Conservation (phyloP, 2,329 filamentous ascomycete species). For the Teratosphaeria zuluensis region DNA sequence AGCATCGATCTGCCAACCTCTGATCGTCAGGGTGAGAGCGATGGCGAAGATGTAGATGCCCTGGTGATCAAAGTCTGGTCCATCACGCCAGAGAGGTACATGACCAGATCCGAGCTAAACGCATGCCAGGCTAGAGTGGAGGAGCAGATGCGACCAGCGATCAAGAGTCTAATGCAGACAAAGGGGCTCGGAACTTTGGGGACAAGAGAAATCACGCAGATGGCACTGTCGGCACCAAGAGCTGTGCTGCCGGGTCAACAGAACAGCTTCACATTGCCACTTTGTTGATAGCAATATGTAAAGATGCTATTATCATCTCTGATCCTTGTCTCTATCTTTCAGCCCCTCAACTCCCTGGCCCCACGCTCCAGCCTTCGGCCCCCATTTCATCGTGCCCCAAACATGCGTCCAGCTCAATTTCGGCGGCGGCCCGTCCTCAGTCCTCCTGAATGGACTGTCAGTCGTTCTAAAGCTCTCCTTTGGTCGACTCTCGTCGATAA, state of each 20-base stretch:
- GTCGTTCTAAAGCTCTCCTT: slow-evolving; percentile 27
- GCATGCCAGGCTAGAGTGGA: neutral
- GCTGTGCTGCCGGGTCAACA: neutral
- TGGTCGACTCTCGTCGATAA: slow-evolving; percentile 20
- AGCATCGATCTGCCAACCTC: neutral
- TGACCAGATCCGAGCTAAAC: neutral
- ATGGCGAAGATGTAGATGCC: neutral
- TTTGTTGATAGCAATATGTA: neutral
- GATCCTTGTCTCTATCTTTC: slow-evolving; percentile 29
- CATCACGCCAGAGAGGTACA: neutral
- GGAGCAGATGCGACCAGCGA: neutral
- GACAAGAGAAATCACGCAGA: neutral
- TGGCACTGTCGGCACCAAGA: neutral
- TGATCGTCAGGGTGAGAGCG: neutral
- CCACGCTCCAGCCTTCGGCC: slow-evolving; percentile 44
- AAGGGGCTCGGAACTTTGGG: neutral
- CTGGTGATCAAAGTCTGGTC: neutral
- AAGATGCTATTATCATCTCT: slow-evolving; percentile 4
- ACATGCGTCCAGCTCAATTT: slow-evolving; percentile 44
- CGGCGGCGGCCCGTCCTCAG: slow-evolving; percentile 34
- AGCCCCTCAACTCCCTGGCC: slow-evolving; percentile 40
- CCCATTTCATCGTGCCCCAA: slow-evolving; percentile 46
- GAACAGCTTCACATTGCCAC: neutral
- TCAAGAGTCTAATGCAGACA: neutral
- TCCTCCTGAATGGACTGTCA: slow-evolving; percentile 38